phyloP scores from a whole-genome alignment of 345 rosid species.

The Hypericum androsaemum region DNA sequence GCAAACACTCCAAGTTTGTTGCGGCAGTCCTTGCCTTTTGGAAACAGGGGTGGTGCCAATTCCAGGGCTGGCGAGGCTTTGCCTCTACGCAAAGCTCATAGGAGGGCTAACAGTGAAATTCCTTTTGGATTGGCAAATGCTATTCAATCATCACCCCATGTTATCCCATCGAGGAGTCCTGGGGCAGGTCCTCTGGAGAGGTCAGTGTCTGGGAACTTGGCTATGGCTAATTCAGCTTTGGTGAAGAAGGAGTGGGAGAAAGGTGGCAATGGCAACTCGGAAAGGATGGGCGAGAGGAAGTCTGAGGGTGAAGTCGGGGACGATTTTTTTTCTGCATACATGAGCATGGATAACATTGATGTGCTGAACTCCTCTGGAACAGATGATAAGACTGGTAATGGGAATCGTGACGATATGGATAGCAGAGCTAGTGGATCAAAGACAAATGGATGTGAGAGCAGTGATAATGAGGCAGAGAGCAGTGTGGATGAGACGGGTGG shows the following conservation, averaged over 20 bases:
- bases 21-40: neutral
- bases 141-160: conserved; percentile 5
- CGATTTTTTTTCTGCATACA: conserved; percentile 3
- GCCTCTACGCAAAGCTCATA: conserved; percentile 3
- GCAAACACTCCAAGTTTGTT: neutral
- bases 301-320: neutral
- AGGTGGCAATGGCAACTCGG: too few species aligned
- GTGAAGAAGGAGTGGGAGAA: neutral
- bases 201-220: too few species aligned
- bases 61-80: neutral
- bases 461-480: conserved; percentile 10
- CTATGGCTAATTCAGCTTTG: neutral
- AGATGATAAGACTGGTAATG: neutral
- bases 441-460: conserved; percentile 5
- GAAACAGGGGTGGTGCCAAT: neutral
- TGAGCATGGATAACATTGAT: conserved; percentile 5
- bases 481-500: neutral
- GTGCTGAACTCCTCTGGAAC: neutral
- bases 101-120: conserved; percentile 4
- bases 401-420: neutral
- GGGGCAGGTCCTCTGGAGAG: neutral
- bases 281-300: conserved; percentile 3
- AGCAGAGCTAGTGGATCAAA: conserved; percentile 7
- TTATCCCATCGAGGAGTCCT: neutral
- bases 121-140: conserved; percentile 2